Base-by-base conservation (phyloP, 1,284 basidiomycete species). In the Sphaerobolus stellatus region DNA sequence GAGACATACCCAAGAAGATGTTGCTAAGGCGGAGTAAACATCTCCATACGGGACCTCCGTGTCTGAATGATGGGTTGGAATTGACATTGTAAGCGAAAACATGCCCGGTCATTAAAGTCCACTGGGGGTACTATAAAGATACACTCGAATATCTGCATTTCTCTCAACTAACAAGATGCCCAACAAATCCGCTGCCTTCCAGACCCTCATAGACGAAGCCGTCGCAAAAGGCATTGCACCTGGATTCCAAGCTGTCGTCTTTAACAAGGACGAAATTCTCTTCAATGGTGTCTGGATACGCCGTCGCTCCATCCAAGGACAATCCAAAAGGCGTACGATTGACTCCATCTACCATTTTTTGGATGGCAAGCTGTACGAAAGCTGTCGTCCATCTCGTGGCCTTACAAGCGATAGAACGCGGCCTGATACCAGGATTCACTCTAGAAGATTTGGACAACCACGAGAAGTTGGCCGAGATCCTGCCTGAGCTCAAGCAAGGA, bases 161-260 rank as follows among this genome's bases (percentile, higher is more conserved):
- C n/a, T n/a, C n/a, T n/a, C n/a, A n/a, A n/a, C n/a, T n/a, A n/a
- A n/a, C n/a, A n/a, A n/a, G n/a, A 43, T 43, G 41, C 28, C 41
- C 20, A 27, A 43, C 41, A 43, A 24, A 43, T 11, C 22, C 13
- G 18, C 41, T 4, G 28, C 41, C 71, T 6, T 43, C 27, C 41
- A 43, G 18, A 25, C 41, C 27, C 11, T 43, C 11, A 43, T 43
- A 43, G 41, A 43, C 14, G 27, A 43, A 7, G 41, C 41, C 2
- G 41, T 43, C 18, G 27, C 22, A 43, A 3, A 43, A 14, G 41
- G 41, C 18, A 25, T 43, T 14, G 41, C 41, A 14, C 41, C 41
- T 14, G 41, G 41, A 14, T 14, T 43, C 13, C 41, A 43, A 43
- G 22, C 22, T 20, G 18, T 18, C 13, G 41, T 43, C 3, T 43